Base-by-base conservation (phyloP, 129 eudicot genomes). In the Arctium minus region DNA sequence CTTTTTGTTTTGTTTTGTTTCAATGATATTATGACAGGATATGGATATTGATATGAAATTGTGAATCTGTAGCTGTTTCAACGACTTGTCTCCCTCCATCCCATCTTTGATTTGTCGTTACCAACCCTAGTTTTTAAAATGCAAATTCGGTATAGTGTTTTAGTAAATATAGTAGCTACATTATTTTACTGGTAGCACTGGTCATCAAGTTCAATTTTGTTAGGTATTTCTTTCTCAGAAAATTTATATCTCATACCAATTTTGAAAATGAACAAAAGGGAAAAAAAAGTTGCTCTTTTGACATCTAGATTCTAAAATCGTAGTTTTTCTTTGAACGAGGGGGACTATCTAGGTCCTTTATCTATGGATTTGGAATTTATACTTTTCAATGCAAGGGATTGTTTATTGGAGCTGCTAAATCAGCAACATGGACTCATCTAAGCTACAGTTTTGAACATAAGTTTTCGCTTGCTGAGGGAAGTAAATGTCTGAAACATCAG, bases 31-130 rank as follows among this genome's bases (percentile, higher is more conserved):
- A 13, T 33, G 42, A 75, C 13, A n/a, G 73, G 17, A 33, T 80
- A 75, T 46, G 62, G 73, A 22, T 56, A 8, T 72, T 36, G 72
- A 80, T 80, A 29, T 72, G 17, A 6, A 56, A 37, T 22, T 35
- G 27, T 71, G 36, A 80, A 46, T 75, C 81, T 82, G 81, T 53
- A 68, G 60, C 81, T 68, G 48, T 10, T 83, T 36, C 22, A 38
- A n/a, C 9, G 35, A 50, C n/a, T 5, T 70, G 82, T 79, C 62
- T 30, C 29, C 75, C 18, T 67, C 74, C 38, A 40, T 69, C 65
- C 8, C 80, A 31, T 60, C 82, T 70, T 70, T 77, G 50, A 70
- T 83, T 77, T 83, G 46, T 77, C 78, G 40, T 83, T 77, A 70
- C 8, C 12, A 83, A 77, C 86, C 86, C 82, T 71, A 77, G 22